Base-by-base conservation (phyloP, 805 yeast genomes). In the Debaryomyces prosopidis region DNA sequence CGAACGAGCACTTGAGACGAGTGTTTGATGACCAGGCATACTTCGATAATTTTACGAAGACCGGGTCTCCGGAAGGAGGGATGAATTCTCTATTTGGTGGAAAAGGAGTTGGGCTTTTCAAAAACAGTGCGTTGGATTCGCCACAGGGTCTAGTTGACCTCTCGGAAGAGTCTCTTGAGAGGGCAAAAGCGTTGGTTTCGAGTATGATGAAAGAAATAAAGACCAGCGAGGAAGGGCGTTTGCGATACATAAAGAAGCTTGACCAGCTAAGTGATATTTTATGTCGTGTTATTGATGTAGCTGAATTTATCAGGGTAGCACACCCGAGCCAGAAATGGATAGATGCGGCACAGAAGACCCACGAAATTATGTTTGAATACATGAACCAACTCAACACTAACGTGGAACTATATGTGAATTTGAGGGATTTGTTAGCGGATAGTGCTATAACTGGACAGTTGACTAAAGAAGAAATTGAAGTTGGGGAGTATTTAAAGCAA, bases 311-410 rank as follows among this genome's bases (percentile, higher is more conserved):
- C 23, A 72, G 98, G 39, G 90, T 89, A 18, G 83, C 85, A 1
- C 98, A 92, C 60, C 97, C 98, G 1, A 79, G 84, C 51, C 71
- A 71, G 40, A 65, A 71, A 14, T 89, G 88, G 76, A 75, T 86
- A 9, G 75, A 74, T 33, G 91, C 90, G 1, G 96, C 99, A 1
- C 96, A 92, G 58, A 76, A 79, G 36, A 86, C 94, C 31, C 97
- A 92, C 60, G 95, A 89, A 54, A 73, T 81, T 51, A 81, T 92
- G 87, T 92, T 85, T 64, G 96, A 90, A 58, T 91, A 85, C 64
- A 94, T 94, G 99, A 94, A 90, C 64, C 78, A 85, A 43, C 71
- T 94, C 37, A 94, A 94, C 63, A 91, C 98, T 2, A 85, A 89
- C 44, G 86, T 82, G 12, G 84, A 79, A 31, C 71, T 94, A 23